These are phyloP conservation scores for Funneliformis caledonium DNA, from an alignment of 371 early-diverging fungal species.

Conservation along the genomic window DNA sequence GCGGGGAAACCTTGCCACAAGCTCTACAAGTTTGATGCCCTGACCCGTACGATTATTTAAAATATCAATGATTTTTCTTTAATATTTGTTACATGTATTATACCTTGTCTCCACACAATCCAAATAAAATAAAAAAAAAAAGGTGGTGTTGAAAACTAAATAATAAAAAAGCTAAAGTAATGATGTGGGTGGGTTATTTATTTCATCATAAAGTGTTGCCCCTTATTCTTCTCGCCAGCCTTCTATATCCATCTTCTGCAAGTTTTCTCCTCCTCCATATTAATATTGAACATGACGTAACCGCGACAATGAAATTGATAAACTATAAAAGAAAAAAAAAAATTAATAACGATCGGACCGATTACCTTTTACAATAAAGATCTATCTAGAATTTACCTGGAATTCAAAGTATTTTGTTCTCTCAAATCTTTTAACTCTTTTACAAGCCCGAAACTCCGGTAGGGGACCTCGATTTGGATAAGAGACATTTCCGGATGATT, in stretches of 20 bases:
- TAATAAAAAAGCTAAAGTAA: neutral
- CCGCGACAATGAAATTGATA: neutral
- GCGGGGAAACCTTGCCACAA: constrained; percentile 24
- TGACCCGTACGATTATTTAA: too few relatives aligned
- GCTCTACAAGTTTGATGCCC: neutral
- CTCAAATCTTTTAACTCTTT: neutral
- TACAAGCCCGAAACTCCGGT: constrained; percentile 21
- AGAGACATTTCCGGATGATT: neutral
- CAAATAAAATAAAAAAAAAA: too few relatives aligned
- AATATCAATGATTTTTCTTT: too few relatives aligned
- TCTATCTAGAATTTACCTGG: constrained; percentile 11
- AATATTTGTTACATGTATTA: too few relatives aligned
- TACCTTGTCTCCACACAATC: too few relatives aligned
- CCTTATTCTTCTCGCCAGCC: constrained; percentile 6
- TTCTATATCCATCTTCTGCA: constrained; percentile 33
- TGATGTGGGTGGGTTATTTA: neutral
- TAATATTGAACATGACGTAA: neutral
- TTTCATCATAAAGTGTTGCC: constrained; percentile 17
- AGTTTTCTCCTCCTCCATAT: constrained; percentile 7
- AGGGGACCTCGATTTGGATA: neutral
- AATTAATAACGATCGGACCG: neutral
- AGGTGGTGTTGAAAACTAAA: too few relatives aligned
- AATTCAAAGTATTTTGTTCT: constrained; percentile 28
- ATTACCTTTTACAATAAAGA: neutral
- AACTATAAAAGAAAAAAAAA: constrained; percentile 15